Conservation (phyloP, 2,329 filamentous ascomycete genomes). For the Aspergillus pseudoviridinutans region DNA sequence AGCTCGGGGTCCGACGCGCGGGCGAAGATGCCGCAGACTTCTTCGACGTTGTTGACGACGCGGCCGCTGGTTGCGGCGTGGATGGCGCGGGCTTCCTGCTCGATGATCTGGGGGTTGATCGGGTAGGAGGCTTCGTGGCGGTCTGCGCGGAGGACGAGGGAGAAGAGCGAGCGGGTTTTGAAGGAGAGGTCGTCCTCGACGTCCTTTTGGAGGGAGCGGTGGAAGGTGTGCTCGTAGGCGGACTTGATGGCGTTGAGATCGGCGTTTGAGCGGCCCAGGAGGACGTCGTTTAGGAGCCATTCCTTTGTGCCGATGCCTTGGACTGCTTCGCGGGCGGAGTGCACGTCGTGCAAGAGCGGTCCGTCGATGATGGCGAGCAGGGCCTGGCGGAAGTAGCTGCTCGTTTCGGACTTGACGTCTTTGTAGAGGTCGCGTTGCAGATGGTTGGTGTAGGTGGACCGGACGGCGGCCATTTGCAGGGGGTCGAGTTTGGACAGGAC, state of each 20-base stretch:
- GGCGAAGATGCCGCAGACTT: constrained; percentile 73
- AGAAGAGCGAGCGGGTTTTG: constrained; percentile 82
- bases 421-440: constrained; percentile 65
- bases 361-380: constrained; percentile 73
- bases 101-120: constrained; percentile 67
- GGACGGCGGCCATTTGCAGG: constrained; percentile 67
- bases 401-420: constrained; percentile 74
- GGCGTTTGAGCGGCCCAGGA: constrained; percentile 78
- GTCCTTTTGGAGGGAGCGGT: constrained; percentile 63
- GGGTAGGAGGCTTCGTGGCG: constrained; percentile 75
- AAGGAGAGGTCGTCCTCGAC: constrained; percentile 76
- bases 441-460: constrained; percentile 62
- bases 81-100: constrained; percentile 70
- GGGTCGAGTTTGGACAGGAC: constrained; percentile 71
- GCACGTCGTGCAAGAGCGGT: constrained; percentile 72
- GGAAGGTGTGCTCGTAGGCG: constrained; percentile 67
- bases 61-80: constrained; percentile 71
- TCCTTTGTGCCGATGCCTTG: constrained; percentile 83
- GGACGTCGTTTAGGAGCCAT: constrained; percentile 75
- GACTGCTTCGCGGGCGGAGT: constrained; percentile 67
- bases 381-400: constrained; percentile 68
- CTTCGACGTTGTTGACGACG: constrained; percentile 44
- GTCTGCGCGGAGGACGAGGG: constrained; percentile 70
- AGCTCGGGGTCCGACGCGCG: constrained; percentile 77
- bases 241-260: constrained; percentile 83